Evolutionary conservation across 164 flowering plant genomes (phyloP), one percentile per base, ranked within the genome.

Genomic region (Chimonanthus salicifolius): DNA sequence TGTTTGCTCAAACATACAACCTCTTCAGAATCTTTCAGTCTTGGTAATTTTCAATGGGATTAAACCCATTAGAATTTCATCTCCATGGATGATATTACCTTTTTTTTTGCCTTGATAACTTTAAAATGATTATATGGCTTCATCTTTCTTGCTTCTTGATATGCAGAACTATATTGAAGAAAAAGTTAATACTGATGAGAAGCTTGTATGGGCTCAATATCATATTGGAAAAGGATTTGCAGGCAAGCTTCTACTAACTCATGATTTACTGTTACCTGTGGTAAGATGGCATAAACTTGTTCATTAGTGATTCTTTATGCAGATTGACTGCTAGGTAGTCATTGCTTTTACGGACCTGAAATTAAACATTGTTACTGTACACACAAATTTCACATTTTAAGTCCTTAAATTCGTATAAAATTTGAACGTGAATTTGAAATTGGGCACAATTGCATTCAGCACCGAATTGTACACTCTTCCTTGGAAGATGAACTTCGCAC

Each of bases 1-100:
- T 74, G 94, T 94, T 73, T 77, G 79, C 75, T 87, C 97, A 47
- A 85, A 83, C 84, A 91, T 94, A 80, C 98, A 94, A 72, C 97
- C 97, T 74, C 80, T 84, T 72, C 98, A 92, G 74, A 92, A 88
- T 78, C 46, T 87, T 47, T 75, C 71, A 67, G 79, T 86, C 60
- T 74, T 87, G 75, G 98, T 90, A 65, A 78, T 83, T 63, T 13
- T 66, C 3, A 66, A 13, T 66, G 11, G 68, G 49, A 13, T 66
- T 54, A 54, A 54, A 13, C 60, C 60, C 4, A 54, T 54, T 10
- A 54, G 4, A 9, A 54, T 13, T 54, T 54, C 60, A 2, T 33
- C 33, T 33, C 33, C 33, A 33, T 33, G 33, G 33, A 33, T 33
- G 33, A 33, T 33, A 33, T 33, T 33, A 33, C 33, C 1, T 33